phyloP scores from a whole-genome alignment of 805 yeast genomes.

The Yamadazyma akitaensis region DNA sequence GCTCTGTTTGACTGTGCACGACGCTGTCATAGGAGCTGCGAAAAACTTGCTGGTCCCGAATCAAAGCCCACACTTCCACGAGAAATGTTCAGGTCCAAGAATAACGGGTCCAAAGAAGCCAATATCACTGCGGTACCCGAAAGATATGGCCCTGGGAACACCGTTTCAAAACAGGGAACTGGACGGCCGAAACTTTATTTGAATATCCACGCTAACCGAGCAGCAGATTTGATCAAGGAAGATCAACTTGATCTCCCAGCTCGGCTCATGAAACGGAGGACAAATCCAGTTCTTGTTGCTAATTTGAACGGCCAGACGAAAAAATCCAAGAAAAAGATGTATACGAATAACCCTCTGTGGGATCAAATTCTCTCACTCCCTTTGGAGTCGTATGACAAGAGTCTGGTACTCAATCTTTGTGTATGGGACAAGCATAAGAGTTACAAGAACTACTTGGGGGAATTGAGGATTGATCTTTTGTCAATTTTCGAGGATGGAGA shows the following conservation, averaged over 20 bases:
- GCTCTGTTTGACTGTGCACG: neutral
- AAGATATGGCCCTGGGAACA: neutral
- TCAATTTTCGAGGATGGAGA: constrained; percentile 24
- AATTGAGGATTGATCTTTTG: constrained; percentile 27
- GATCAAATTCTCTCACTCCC: constrained; percentile 33
- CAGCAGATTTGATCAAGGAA: constrained; percentile 33
- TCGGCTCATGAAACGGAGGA: neutral
- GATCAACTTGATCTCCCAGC: constrained; percentile 6
- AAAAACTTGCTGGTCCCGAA: neutral
- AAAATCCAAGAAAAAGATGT: constrained; percentile 27
- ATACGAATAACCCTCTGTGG: constrained; percentile 41
- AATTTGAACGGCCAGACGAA: constrained; percentile 28
- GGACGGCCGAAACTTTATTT: constrained; percentile 19
- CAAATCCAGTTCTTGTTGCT: constrained; percentile 36
- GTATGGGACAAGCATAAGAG: constrained; percentile 42
- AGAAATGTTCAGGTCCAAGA: neutral
- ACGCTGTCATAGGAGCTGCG: neutral
- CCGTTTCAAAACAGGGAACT: neutral
- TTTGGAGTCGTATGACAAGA: constrained; percentile 23
- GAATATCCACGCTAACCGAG: constrained; percentile 35
- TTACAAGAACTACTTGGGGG: constrained; percentile 39
- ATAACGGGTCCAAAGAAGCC: neutral
- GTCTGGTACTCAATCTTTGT: constrained; percentile 28
- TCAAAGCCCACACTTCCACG: neutral
- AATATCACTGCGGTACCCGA: neutral